A percentile compares a stretch with the other conserved stretches of the same genome.
phyloP scores from a whole-genome alignment of 306 rosid genomes.

The Lathyrus sativus region DNA sequence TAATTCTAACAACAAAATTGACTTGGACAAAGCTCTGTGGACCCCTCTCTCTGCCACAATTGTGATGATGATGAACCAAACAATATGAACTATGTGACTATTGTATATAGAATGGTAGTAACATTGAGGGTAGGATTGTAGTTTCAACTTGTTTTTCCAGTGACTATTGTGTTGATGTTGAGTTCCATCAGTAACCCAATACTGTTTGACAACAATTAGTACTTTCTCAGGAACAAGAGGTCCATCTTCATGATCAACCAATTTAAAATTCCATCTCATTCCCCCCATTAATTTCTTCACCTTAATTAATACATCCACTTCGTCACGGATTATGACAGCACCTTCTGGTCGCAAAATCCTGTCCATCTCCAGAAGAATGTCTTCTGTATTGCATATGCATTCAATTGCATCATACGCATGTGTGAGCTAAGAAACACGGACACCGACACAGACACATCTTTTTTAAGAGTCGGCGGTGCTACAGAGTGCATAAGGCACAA shows the following conservation, averaged over 20 bases:
- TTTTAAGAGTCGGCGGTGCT: too few relatives aligned
- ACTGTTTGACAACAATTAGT: slow-evolving; percentile 86
- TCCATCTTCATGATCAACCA: slow-evolving; percentile 97
- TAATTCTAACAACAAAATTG: slow-evolving; percentile 38
- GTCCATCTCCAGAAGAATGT: slow-evolving; percentile 96
- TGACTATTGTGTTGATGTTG: slow-evolving; percentile 57
- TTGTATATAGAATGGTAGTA: slow-evolving; percentile 29
- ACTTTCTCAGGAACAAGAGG: slow-evolving; percentile 92
- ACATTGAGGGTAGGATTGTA: background rate
- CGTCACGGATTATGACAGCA: slow-evolving; percentile 85
- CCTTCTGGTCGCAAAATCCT: slow-evolving; percentile 92
- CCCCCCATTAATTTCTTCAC: slow-evolving; percentile 80
- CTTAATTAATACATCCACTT: slow-evolving; percentile 67
- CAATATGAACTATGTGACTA: slow-evolving; percentile 35
- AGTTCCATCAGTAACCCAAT: slow-evolving; percentile 76
- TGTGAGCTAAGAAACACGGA: too few relatives aligned
- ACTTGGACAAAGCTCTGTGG: slow-evolving; percentile 38
- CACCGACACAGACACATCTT: too few relatives aligned
- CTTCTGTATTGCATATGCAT: slow-evolving; percentile 78
- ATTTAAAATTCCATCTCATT: slow-evolving; percentile 85
- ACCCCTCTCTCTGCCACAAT: slow-evolving; percentile 26
- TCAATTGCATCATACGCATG: slow-evolving; percentile 21
- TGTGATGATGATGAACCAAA: slow-evolving; percentile 37
- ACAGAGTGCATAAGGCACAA: background rate
- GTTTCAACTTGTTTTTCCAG: slow-evolving; percentile 28